Percentiles rank a stretch among this genome's conserved stretches.
These are phyloP conservation scores for Bromus sterilis DNA, from an alignment of 176 grass and related monocot species.

Conservation along the genomic window DNA sequence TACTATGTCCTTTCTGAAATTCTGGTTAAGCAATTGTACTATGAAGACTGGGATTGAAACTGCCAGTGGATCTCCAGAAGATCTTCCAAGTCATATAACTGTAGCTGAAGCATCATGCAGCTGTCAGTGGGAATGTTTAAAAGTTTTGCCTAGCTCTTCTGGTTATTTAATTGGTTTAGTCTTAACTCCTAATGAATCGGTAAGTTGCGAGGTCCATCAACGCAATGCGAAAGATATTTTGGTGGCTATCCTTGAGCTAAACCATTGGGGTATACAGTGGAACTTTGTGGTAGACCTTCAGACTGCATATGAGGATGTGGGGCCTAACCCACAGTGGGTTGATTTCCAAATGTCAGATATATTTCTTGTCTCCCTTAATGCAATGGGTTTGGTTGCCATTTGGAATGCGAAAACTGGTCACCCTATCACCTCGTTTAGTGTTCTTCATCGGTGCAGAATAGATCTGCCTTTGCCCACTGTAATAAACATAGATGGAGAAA, in stretches of 20 bases:
- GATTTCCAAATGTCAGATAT: constrained; percentile 87
- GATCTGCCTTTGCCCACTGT: not conserved
- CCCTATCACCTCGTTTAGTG: constrained; percentile 35
- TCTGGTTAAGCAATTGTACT: constrained; percentile 22
- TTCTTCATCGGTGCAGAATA: constrained; percentile 31
- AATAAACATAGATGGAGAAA: constrained; percentile 22
- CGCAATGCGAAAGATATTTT: constrained; percentile 22
- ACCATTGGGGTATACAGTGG: constrained; percentile 80
- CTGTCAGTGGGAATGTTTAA: constrained; percentile 51
- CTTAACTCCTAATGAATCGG: constrained; percentile 37
- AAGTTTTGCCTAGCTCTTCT: constrained; percentile 69
- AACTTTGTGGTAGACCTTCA: constrained; percentile 64
- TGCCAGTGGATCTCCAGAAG: not conserved
- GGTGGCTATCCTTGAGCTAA: constrained; percentile 63
- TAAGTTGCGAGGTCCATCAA: constrained; percentile 27
- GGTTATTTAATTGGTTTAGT: constrained; percentile 67
- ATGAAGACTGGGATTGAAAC: constrained; percentile 12
- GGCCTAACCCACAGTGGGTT: constrained; percentile 46
- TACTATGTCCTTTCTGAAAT: constrained; percentile 63
- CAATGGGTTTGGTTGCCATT: constrained; percentile 58
- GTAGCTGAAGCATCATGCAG: constrained; percentile 41
- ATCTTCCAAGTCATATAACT: not conserved
- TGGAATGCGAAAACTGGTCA: constrained; percentile 57
- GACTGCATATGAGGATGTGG: constrained; percentile 34
- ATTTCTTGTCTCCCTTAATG: constrained; percentile 67